Base-by-base conservation (phyloP, 2,329 filamentous ascomycete genomes). In the Dactylellina cionopaga region DNA sequence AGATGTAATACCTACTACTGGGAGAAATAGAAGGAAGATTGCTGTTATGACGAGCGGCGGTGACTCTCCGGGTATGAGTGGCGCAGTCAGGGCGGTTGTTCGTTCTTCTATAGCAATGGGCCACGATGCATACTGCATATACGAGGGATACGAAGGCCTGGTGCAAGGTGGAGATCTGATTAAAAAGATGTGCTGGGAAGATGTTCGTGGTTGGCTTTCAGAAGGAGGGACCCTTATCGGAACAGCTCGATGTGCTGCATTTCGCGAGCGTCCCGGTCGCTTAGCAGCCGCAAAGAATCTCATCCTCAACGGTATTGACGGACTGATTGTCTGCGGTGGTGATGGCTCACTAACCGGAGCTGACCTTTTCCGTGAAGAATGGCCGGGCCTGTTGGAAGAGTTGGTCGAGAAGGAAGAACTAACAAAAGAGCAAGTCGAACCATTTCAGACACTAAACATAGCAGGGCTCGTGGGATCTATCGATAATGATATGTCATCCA, bases 401-500 rank as follows among this genome's bases (percentile, higher is more conserved):
- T 86, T 99, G 74, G 90, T 98, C 33, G 79, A 86, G 52, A 90
- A 82, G 1, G 88, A 88, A 58, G 85, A 94, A 78, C 84, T 97
- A 77, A 89, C 87, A 5, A 78, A 83, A 43, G 86, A 89, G 64
- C 89, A 96, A 79, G 82, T 92, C 69, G 84, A 87, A 46, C 90
- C 91, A 1, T 96, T 92, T 84, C 86, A 86, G 78, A 88, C 96
- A 76, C 86, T 99, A 79, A 99, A 98, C 82, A 96, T 99, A 76
- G 94, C 98, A 59, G 95, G 95, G 49, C 84, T 98, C 55, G 95
- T 99, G 25, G 95, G 95, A 66, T 96, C 92, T 59, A 99, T 99
- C 79, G 95, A 99, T 85, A 99, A 99, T 80, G 95, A 99, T 79
- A 90, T 99, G 82, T 96, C 93, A 52, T 92, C 92, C 75, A 99